A percentile compares a stretch with the other conserved stretches of the same genome.
Evolutionary conservation across 1,284 basidiomycete species (phyloP).

Genomic region (Trametes pubescens): DNA sequence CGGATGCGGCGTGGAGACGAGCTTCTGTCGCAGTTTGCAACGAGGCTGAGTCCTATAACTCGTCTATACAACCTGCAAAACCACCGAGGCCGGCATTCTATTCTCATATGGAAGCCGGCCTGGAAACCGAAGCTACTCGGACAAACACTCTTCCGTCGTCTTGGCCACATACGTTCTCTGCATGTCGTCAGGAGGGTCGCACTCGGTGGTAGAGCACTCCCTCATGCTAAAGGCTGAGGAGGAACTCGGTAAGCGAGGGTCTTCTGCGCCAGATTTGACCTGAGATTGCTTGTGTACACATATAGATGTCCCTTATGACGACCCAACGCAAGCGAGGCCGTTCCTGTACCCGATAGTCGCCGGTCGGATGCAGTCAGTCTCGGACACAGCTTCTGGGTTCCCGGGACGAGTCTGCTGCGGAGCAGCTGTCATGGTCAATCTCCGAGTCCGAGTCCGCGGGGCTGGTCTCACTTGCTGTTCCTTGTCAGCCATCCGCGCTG

Average conservation of each 20-base stretch:
- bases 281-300: background rate
- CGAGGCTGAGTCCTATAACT: background rate
- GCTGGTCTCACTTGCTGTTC: background rate
- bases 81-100: background rate
- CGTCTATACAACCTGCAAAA: constrained; percentile 1
- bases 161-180: constrained; percentile 5
- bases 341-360: background rate
- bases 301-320: no score
- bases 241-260: background rate
- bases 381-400: background rate
- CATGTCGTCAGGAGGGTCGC: background rate
- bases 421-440: background rate
- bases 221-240: background rate
- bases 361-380: background rate
- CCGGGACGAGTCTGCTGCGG: background rate
- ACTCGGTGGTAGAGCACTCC: background rate
- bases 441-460: constrained; percentile 1
- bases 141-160: constrained; percentile 6
- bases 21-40: background rate
- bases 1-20: background rate
- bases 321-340: background rate
- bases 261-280: background rate
- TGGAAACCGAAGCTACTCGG: constrained; percentile 4
- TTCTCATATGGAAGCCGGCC: constrained; percentile 8
- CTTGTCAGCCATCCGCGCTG: background rate